phyloP scores from a whole-genome alignment of 108 stramenopile species.

The Seminavis robusta region DNA sequence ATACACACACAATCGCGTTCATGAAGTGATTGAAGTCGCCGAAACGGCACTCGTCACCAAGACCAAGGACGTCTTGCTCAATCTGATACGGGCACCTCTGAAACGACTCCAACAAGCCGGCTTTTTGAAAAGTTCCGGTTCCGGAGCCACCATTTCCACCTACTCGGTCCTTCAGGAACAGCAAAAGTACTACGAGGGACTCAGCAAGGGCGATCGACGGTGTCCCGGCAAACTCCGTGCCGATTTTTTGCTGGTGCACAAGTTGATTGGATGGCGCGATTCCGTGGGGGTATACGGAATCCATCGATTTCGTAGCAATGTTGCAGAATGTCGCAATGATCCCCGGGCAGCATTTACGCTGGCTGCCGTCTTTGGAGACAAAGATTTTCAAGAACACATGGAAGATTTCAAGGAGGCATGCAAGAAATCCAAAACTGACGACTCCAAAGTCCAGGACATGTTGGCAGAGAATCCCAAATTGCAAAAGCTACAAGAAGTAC shows the following conservation, averaged over 20 bases:
- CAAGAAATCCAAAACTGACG: constrained; percentile 13
- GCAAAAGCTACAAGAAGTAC: constrained; percentile 63
- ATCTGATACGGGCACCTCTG: constrained; percentile 50
- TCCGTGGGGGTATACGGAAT: too few species aligned
- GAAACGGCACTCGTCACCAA: constrained; percentile 27
- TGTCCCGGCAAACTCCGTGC: too few species aligned
- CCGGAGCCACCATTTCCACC: constrained; percentile 39
- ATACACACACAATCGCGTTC: constrained; percentile 73
- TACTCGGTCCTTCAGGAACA: constrained; percentile 37
- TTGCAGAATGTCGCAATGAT: too few species aligned
- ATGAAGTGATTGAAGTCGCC: constrained; percentile 66
- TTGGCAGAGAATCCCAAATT: constrained; percentile 75
- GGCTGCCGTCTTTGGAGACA: too few species aligned
- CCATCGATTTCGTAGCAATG: too few species aligned
- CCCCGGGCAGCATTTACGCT: too few species aligned
- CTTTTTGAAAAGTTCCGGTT: constrained; percentile 22
- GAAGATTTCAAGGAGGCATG: constrained; percentile 28
- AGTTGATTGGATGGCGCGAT: too few species aligned
- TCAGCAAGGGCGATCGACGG: too few species aligned
- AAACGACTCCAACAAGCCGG: constrained; percentile 32
- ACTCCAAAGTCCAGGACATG: constrained; percentile 9
- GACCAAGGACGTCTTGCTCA: constrained; percentile 45
- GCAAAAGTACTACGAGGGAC: constrained; percentile 31
- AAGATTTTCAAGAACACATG: constrained; percentile 31
- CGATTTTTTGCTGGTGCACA: too few species aligned